These are phyloP conservation scores for Aspergillaceae sp. DNA, from an alignment of 2,329 filamentous ascomycete genomes.

Conservation along the genomic window DNA sequence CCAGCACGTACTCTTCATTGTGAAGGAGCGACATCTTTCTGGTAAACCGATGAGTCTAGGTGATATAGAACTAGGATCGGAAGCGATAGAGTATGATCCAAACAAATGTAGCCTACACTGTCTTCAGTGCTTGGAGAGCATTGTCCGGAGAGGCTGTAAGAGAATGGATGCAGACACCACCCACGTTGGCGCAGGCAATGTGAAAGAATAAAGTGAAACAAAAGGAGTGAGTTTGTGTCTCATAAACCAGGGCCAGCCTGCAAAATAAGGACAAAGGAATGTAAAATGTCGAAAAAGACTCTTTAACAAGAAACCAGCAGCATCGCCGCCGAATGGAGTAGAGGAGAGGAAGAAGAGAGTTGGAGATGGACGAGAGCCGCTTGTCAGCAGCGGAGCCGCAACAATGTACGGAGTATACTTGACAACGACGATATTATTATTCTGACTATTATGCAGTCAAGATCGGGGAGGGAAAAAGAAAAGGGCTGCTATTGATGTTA, in stretches of 20 bases:
- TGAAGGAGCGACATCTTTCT: conserved; percentile 33
- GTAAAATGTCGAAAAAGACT: conserved; percentile 1
- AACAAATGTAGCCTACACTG: background rate
- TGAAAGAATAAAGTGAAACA: background rate
- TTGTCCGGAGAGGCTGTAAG: background rate
- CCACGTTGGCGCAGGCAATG: background rate
- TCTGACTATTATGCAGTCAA: too few species aligned
- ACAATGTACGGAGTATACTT: too few species aligned
- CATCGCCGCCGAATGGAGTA: too few species aligned
- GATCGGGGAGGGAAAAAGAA: too few species aligned
- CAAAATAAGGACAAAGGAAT: conserved; percentile 1
- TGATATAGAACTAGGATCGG: background rate
- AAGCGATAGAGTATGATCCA: background rate
- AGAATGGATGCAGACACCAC: background rate
- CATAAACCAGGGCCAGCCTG: conserved; percentile 29
- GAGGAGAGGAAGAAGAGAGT: too few species aligned
- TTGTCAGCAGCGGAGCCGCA: too few species aligned
- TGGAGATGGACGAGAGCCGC: too few species aligned
- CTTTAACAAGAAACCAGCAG: background rate
- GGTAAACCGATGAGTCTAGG: conserved; percentile 2
- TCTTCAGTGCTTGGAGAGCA: background rate
- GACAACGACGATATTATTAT: too few species aligned
- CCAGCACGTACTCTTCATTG: conserved; percentile 41
- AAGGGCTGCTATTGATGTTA: too few species aligned
- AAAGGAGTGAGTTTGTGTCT: conserved; percentile 6